A percentile compares a stretch with the other conserved stretches of the same genome.
Evolutionary conservation across 2,329 filamentous ascomycete species (phyloP).

Genomic region (Botryosphaeria dothidea): DNA sequence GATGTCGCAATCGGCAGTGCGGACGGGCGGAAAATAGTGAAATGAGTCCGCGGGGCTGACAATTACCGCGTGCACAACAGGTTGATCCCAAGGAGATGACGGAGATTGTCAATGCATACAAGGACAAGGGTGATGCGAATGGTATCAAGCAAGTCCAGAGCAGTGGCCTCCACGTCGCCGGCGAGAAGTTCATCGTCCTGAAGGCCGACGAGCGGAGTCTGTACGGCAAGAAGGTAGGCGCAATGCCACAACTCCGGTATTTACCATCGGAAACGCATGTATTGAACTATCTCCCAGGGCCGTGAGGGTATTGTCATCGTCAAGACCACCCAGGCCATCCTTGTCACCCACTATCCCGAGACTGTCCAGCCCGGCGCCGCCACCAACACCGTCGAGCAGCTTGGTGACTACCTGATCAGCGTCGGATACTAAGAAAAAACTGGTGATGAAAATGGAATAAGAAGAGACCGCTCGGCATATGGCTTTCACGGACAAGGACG

Average conservation of each 20-base stretch:
- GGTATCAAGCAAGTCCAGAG: slow-evolving; percentile 67
- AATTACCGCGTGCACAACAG: slow-evolving; percentile 32
- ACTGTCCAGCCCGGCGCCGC: slow-evolving; percentile 71
- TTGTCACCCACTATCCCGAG: slow-evolving; percentile 85
- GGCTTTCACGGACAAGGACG: slow-evolving; percentile 19
- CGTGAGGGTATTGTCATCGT: slow-evolving; percentile 78
- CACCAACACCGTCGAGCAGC: slow-evolving; percentile 74
- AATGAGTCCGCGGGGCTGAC: slow-evolving; percentile 15
- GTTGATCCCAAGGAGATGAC: slow-evolving; percentile 57
- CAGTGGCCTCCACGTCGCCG: slow-evolving; percentile 73
- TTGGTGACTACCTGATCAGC: slow-evolving; percentile 84
- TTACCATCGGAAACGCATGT: slow-evolving; percentile 10
- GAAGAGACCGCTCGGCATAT: slow-evolving; percentile 3
- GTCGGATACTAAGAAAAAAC: slow-evolving; percentile 65
- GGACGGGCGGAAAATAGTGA: slow-evolving; percentile 18
- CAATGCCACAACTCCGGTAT: neutral
- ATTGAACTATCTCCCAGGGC: slow-evolving; percentile 52
- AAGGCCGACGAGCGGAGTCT: slow-evolving; percentile 75
- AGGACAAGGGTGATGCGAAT: slow-evolving; percentile 53
- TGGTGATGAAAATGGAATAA: neutral
- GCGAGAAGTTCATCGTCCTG: slow-evolving; percentile 76
- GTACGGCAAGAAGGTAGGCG: slow-evolving; percentile 78
- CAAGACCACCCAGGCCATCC: slow-evolving; percentile 86
- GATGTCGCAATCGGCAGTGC: slow-evolving; percentile 3
- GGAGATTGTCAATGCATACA: slow-evolving; percentile 51